These are phyloP conservation scores for Penicillium tannophilum DNA, from an alignment of 495 filamentous ascomycete species.

Conservation along the genomic window DNA sequence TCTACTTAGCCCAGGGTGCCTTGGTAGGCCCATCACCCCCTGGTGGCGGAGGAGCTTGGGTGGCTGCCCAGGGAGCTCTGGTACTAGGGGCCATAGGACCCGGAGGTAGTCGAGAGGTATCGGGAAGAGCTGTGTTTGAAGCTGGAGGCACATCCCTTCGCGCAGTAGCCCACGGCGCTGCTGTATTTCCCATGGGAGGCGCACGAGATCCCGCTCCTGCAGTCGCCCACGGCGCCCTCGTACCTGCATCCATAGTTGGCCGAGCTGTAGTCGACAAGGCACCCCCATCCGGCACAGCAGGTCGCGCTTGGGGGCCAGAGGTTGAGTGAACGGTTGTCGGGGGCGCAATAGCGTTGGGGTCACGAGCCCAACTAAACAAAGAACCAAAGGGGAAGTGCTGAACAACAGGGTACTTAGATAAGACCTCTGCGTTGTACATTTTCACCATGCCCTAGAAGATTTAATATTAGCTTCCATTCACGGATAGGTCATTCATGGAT, in stretches of 20 bases:
- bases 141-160: slow-evolving; percentile 20
- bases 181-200: slow-evolving; percentile 33
- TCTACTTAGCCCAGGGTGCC: slow-evolving; percentile 47
- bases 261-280: slow-evolving; percentile 18
- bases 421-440: slow-evolving; percentile 71
- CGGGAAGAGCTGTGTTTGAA: slow-evolving; percentile 21
- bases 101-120: slow-evolving; percentile 39
- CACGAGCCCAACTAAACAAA: slow-evolving; percentile 78
- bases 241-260: slow-evolving; percentile 32
- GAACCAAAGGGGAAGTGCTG: slow-evolving; percentile 77
- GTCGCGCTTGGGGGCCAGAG: slow-evolving; percentile 54
- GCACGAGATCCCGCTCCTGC: slow-evolving; percentile 16
- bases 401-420: slow-evolving; percentile 71
- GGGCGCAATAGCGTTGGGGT: slow-evolving; percentile 59
- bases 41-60: slow-evolving; percentile 26
- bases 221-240: slow-evolving; percentile 54
- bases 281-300: slow-evolving; percentile 25
- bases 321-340: slow-evolving; percentile 56
- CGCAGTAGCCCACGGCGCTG: slow-evolving; percentile 47
- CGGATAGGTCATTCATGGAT: too few relatives aligned
- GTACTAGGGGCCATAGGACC: slow-evolving; percentile 43
- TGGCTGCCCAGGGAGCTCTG: slow-evolving; percentile 47
- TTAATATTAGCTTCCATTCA: background rate
- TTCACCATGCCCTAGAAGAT: slow-evolving; percentile 64
- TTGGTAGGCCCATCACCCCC: slow-evolving; percentile 36